phyloP scores from a whole-genome alignment of 2,329 filamentous ascomycete genomes.

The Teratosphaeria nubilosa region DNA sequence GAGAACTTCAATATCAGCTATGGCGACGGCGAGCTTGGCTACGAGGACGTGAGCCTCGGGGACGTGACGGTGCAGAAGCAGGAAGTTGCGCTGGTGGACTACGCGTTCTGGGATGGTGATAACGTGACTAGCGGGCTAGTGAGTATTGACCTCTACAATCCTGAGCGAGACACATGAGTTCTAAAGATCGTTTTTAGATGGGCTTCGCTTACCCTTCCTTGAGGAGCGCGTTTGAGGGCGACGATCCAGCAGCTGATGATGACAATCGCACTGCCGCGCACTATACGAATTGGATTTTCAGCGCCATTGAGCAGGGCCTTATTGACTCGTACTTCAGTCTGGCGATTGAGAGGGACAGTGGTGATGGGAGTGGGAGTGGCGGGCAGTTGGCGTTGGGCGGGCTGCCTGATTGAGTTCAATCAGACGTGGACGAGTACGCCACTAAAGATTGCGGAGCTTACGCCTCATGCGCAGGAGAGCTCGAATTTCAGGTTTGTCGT shows the following conservation, averaged over 20 bases:
- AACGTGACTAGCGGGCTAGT: slow-evolving; percentile 31
- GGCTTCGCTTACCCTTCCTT: slow-evolving; percentile 39
- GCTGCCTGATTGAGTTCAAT: slow-evolving; percentile 27
- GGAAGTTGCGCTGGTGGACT: slow-evolving; percentile 34
- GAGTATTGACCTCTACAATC: too few relatives aligned
- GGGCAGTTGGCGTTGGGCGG: slow-evolving; percentile 39
- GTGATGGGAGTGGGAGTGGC: slow-evolving; percentile 14
- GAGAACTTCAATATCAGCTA: slow-evolving; percentile 31
- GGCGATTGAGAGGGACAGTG: slow-evolving; percentile 26
- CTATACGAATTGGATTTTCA: slow-evolving; percentile 38
- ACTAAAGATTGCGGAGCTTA: slow-evolving; percentile 20
- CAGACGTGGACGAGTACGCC: slow-evolving; percentile 22
- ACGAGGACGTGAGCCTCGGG: slow-evolving; percentile 30
- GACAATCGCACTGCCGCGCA: slow-evolving; percentile 10
- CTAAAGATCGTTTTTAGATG: slow-evolving; percentile 12
- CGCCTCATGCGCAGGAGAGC: slow-evolving; percentile 10
- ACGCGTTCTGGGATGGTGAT: slow-evolving; percentile 36
- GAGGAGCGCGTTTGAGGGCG: slow-evolving; percentile 27
- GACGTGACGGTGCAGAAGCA: slow-evolving; percentile 33
- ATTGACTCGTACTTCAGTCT: slow-evolving; percentile 37
- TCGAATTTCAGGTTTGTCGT: slow-evolving; percentile 1
- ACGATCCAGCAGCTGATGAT: slow-evolving; percentile 10
- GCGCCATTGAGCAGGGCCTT: slow-evolving; percentile 31
- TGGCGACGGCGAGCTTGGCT: slow-evolving; percentile 31
- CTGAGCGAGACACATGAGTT: too few relatives aligned